Evolutionary conservation across 2,329 filamentous ascomycete species (phyloP).

Genomic region (Triangularia verruculosa): DNA sequence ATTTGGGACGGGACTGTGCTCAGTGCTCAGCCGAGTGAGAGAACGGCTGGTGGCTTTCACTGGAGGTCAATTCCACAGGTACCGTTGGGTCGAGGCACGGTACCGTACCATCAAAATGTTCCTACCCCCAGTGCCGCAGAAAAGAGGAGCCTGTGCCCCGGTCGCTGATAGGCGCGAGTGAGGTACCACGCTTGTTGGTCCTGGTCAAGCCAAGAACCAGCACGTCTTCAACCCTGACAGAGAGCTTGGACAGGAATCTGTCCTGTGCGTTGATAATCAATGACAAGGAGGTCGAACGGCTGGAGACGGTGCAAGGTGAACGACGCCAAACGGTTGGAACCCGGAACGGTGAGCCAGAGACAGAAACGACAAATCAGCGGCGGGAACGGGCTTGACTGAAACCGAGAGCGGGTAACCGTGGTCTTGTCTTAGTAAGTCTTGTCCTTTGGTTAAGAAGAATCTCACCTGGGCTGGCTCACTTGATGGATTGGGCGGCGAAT

Average conservation of each 20-base stretch:
- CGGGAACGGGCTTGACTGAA: background rate
- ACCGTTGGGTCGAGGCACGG: slow-evolving; percentile 8
- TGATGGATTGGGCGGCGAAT: background rate
- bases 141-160: background rate
- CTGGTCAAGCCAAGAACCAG: background rate
- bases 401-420: background rate
- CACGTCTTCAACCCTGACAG: background rate
- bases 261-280: background rate
- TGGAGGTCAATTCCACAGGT: slow-evolving; percentile 9
- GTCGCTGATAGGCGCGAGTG: background rate
- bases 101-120: slow-evolving; percentile 4
- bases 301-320: background rate
- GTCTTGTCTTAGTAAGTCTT: background rate
- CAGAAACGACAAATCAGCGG: background rate
- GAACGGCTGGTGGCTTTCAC: slow-evolving; percentile 1
- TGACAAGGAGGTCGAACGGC: background rate
- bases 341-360: background rate
- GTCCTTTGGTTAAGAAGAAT: background rate
- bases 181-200: background rate
- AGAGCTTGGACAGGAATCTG: background rate
- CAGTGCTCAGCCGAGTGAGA: slow-evolving; percentile 12
- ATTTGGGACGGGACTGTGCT: slow-evolving; percentile 18
- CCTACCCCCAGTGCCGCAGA: slow-evolving; percentile 6
- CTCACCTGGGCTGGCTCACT: background rate
- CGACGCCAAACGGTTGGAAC: background rate